These are phyloP conservation scores for Chimonanthus praecox DNA, from an alignment of 164 flowering plant genomes.

Conservation along the genomic window DNA sequence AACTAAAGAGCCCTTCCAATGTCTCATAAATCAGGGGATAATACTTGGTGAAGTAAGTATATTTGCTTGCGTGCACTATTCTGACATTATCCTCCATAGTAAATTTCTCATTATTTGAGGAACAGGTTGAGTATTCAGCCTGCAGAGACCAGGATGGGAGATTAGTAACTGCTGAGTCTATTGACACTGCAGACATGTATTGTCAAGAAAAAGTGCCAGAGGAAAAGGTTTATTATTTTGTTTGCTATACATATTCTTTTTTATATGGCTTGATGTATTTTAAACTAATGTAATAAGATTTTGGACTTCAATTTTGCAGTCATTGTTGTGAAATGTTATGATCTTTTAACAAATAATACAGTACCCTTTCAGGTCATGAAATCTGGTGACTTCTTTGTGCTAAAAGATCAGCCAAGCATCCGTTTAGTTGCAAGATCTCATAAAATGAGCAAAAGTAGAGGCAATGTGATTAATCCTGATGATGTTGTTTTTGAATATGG, in stretches of 20 bases:
- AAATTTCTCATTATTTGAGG: constrained; percentile 22
- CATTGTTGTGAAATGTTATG: not conserved
- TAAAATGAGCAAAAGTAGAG: constrained; percentile 98
- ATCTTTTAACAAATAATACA: not conserved
- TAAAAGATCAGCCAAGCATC: constrained; percentile 71
- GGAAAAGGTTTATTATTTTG: constrained; percentile 52
- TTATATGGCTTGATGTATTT: constrained; percentile 6
- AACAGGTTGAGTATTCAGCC: constrained; percentile 80
- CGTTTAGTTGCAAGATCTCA: constrained; percentile 76
- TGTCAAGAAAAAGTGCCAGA: constrained; percentile 61
- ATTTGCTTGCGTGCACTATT: constrained; percentile 5
- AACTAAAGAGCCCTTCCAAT: constrained; percentile 93
- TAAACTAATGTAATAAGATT: constrained; percentile 2
- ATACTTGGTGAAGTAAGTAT: constrained; percentile 90
- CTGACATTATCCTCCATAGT: constrained; percentile 3
- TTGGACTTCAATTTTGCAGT: not conserved
- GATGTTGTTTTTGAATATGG: constrained; percentile 85
- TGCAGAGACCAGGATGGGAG: constrained; percentile 62
- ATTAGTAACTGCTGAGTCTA: constrained; percentile 62
- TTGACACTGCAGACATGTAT: constrained; percentile 27
- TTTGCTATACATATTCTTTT: constrained; percentile 2
- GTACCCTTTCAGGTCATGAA: constrained; percentile 54
- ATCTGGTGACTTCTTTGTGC: constrained; percentile 74
- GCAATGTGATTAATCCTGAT: constrained; percentile 96
- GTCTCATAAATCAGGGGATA: constrained; percentile 96